Evolutionary conservation across 2,329 filamentous ascomycete genomes (phyloP).

Genomic region (Elsinoe arachidis): DNA sequence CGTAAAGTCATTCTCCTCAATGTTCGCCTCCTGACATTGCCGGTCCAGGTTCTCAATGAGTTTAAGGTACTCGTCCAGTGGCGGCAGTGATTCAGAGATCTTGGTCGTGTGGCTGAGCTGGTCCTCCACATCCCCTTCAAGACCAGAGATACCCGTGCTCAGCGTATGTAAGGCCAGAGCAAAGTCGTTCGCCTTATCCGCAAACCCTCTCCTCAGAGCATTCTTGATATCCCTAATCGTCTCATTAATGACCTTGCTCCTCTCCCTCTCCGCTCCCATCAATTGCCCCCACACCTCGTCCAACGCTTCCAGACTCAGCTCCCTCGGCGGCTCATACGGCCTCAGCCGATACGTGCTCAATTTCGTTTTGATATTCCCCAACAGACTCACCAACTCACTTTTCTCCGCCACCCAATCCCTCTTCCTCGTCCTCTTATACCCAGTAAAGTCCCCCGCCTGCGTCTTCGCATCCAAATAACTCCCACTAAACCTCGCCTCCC

Average conservation of each 20-base stretch:
- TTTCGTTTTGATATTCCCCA: slow-evolving; percentile 99
- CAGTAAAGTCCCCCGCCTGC: slow-evolving; percentile 70
- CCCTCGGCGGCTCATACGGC: slow-evolving; percentile 80
- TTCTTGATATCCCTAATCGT: slow-evolving; percentile 99
- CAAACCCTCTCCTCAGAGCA: slow-evolving; percentile 80
- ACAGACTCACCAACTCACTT: slow-evolving; percentile 81
- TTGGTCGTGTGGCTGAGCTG: slow-evolving; percentile 80
- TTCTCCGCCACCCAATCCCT: slow-evolving; percentile 96
- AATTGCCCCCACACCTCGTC: slow-evolving; percentile 75
- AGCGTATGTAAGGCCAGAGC: slow-evolving; percentile 90
- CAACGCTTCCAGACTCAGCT: slow-evolving; percentile 71
- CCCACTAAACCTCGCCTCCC: slow-evolving; percentile 72
- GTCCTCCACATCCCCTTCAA: slow-evolving; percentile 94
- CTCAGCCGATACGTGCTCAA: slow-evolving; percentile 86
- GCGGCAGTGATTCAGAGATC: slow-evolving; percentile 75
- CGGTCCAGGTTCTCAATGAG: slow-evolving; percentile 78
- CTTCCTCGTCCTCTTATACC: slow-evolving; percentile 88
- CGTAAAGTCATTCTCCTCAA: slow-evolving; percentile 99
- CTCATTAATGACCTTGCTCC: slow-evolving; percentile 93
- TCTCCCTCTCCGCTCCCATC: slow-evolving; percentile 73
- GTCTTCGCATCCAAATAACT: slow-evolving; percentile 88
- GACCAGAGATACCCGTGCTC: slow-evolving; percentile 87
- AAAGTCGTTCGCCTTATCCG: slow-evolving; percentile 97
- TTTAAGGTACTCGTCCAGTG: slow-evolving; percentile 82
- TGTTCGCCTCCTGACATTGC: slow-evolving; percentile 92